phyloP scores from a whole-genome alignment of 2,329 filamentous ascomycete genomes.

The Teratosphaeria destructans region DNA sequence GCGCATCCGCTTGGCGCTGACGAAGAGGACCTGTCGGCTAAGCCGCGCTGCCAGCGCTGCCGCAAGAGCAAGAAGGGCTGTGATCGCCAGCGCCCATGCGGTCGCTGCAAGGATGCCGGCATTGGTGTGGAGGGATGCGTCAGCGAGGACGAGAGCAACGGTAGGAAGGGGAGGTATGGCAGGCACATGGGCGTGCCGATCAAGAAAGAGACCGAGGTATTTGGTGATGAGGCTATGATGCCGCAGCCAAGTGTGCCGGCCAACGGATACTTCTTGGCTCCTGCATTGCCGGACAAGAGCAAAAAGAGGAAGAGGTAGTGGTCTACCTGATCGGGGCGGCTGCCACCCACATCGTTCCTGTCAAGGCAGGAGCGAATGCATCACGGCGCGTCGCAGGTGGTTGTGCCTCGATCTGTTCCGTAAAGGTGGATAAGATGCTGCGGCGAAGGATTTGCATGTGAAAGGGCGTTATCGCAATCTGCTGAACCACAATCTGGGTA shows the following conservation, averaged over 20 bases:
- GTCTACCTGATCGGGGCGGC: background rate
- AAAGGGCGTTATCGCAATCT: background rate
- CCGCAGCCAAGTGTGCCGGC: slow-evolving; percentile 17
- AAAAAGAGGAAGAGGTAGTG: slow-evolving; percentile 53
- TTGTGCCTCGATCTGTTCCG: background rate
- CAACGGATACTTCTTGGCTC: slow-evolving; percentile 23
- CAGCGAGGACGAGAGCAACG: slow-evolving; percentile 95
- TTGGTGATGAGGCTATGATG: slow-evolving; percentile 5
- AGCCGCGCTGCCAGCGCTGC: slow-evolving; percentile 94
- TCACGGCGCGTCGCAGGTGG: background rate
- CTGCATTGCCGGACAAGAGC: slow-evolving; percentile 43
- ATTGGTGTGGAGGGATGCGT: slow-evolving; percentile 88
- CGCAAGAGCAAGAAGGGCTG: slow-evolving; percentile 99
- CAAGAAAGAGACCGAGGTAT: slow-evolving; percentile 39
- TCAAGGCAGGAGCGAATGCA: background rate
- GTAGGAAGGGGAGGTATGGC: slow-evolving; percentile 84
- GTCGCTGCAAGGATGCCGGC: slow-evolving; percentile 89
- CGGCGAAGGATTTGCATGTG: background rate
- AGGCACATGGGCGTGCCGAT: slow-evolving; percentile 58
- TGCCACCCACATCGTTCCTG: background rate
- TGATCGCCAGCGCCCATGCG: slow-evolving; percentile 89
- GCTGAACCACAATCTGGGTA: background rate
- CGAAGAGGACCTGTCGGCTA: slow-evolving; percentile 85
- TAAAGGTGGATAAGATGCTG: background rate
- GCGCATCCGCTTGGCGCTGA: slow-evolving; percentile 50